These are phyloP conservation scores for Apiospora malaysiana DNA, from an alignment of 2,329 filamentous ascomycete genomes.

Conservation along the genomic window DNA sequence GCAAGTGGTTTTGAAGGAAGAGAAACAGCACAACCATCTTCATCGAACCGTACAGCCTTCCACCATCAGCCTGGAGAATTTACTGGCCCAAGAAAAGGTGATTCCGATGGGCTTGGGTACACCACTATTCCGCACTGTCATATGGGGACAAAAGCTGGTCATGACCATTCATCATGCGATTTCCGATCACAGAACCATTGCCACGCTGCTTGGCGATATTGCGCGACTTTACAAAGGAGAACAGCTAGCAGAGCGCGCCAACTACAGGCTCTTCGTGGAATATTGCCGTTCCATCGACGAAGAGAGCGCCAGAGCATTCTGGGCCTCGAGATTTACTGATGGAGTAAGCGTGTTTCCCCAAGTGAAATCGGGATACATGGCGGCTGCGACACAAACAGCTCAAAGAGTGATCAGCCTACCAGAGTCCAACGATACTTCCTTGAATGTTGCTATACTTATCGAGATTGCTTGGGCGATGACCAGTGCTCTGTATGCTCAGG, in stretches of 20 bases:
- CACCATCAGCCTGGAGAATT: not conserved
- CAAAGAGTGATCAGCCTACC: no score
- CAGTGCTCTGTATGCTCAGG: slow-evolving; percentile 21
- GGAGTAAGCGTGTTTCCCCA: slow-evolving; percentile 24
- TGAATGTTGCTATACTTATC: slow-evolving; percentile 23
- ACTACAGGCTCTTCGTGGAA: slow-evolving; percentile 27
- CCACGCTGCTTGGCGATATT: slow-evolving; percentile 22
- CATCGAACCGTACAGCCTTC: not conserved
- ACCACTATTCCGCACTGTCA: slow-evolving; percentile 20
- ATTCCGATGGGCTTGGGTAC: slow-evolving; percentile 14
- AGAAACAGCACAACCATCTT: no score
- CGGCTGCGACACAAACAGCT: not conserved
- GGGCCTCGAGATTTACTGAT: slow-evolving; percentile 26
- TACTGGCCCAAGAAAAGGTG: not conserved
- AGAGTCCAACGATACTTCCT: not conserved
- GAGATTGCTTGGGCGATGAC: slow-evolving; percentile 30
- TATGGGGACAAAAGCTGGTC: slow-evolving; percentile 25
- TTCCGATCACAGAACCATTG: slow-evolving; percentile 21
- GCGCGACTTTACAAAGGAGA: slow-evolving; percentile 22
- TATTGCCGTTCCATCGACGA: slow-evolving; percentile 25
- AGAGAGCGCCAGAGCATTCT: slow-evolving; percentile 26
- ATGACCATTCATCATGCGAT: slow-evolving; percentile 27
- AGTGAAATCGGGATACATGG: not conserved
- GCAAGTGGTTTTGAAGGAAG: slow-evolving; percentile 24
- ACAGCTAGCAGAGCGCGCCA: not conserved